phyloP scores from a whole-genome alignment of 2,329 filamentous ascomycete genomes.

The Ophiostoma montium region DNA sequence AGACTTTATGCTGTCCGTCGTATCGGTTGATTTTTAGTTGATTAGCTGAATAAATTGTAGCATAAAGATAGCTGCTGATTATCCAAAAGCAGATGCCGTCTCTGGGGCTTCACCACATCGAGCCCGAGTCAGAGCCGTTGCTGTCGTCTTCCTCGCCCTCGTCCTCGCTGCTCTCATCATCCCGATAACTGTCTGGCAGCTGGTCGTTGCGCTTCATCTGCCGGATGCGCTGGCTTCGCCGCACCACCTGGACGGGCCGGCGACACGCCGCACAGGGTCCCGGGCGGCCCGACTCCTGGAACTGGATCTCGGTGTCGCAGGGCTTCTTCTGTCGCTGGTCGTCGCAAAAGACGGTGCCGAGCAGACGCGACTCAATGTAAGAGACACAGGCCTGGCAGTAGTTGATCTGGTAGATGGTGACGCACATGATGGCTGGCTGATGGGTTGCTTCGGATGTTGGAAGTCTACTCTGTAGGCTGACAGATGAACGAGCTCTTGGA shows the following conservation, averaged over 20 bases:
- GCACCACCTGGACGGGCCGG: not conserved
- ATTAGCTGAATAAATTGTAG: not conserved
- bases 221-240: not conserved
- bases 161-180: not conserved
- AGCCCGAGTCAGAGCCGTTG: too few relatives aligned
- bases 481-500: too few relatives aligned
- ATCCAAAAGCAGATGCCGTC: not conserved
- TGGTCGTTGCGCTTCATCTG: too few relatives aligned
- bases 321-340: not conserved
- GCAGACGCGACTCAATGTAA: conserved; percentile 1
- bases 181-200: not conserved
- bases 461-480: too few relatives aligned
- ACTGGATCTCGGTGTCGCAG: not conserved
- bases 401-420: conserved; percentile 1
- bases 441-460: too few relatives aligned
- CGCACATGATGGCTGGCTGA: conserved; percentile 4
- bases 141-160: not conserved
- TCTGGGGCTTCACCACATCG: too few relatives aligned
- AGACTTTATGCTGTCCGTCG: too few relatives aligned
- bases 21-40: not conserved
- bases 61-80: not conserved
- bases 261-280: conserved; percentile 2
- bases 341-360: conserved; percentile 2
- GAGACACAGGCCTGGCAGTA: not conserved
- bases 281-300: not conserved